Evolutionary conservation across 257 asterid genomes (phyloP).

Genomic region (Solanum infundibuliforme): DNA sequence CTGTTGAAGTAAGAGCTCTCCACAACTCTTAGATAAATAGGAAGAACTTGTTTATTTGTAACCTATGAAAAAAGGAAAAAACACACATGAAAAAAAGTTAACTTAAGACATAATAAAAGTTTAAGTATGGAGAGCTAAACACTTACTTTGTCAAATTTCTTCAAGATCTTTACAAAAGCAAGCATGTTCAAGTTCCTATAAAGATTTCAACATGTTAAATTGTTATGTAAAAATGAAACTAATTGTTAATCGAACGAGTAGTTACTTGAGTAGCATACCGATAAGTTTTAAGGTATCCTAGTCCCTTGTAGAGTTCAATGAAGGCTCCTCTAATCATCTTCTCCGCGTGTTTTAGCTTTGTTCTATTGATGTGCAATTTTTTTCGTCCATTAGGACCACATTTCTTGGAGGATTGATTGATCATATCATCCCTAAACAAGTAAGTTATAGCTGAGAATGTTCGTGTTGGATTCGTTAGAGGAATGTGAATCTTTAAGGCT

Average conservation of each 20-base stretch:
- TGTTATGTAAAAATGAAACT: not conserved
- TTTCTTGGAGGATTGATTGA: slow-evolving; percentile 63
- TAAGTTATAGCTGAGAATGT: slow-evolving; percentile 70
- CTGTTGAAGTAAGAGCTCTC: slow-evolving; percentile 86
- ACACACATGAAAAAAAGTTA: slow-evolving; percentile 13
- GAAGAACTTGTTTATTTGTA: slow-evolving; percentile 77
- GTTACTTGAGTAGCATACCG: slow-evolving; percentile 28
- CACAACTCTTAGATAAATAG: slow-evolving; percentile 78
- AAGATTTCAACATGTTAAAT: not conserved
- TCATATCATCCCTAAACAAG: slow-evolving; percentile 73
- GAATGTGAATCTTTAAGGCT: slow-evolving; percentile 61
- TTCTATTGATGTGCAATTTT: slow-evolving; percentile 50
- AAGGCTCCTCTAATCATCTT: slow-evolving; percentile 86
- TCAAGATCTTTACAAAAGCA: slow-evolving; percentile 86
- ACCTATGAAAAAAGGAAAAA: slow-evolving; percentile 31
- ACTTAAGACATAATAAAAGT: not conserved
- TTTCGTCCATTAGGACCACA: slow-evolving; percentile 35
- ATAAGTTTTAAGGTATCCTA: slow-evolving; percentile 73
- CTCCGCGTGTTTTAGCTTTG: slow-evolving; percentile 73
- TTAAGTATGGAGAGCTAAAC: not conserved
- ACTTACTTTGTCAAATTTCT: slow-evolving; percentile 92
- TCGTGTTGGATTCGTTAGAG: slow-evolving; percentile 66
- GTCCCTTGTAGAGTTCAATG: slow-evolving; percentile 79
- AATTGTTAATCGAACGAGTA: not conserved
- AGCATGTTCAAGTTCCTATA: slow-evolving; percentile 81